Conservation (phyloP, 176 grass and related monocot genomes). For the Oryza brachyantha region DNA sequence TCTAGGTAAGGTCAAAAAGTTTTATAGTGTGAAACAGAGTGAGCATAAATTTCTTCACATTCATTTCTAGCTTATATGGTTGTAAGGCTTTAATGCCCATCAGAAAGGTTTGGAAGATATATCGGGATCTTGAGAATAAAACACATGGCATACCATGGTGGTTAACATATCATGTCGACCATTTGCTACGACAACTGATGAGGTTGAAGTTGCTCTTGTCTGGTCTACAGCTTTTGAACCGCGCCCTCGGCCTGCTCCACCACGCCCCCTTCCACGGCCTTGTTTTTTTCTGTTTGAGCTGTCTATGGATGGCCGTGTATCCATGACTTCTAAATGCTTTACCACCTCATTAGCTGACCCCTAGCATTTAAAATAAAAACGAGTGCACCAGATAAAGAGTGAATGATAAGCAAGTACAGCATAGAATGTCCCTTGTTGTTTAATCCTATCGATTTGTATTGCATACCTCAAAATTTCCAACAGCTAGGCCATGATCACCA, state of each 20-base stretch:
- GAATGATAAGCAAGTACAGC: not conserved
- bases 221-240: conserved; percentile 72
- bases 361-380: conserved; percentile 45
- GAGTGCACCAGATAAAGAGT: conserved; percentile 6
- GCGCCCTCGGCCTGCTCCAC: conserved; percentile 64
- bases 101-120: not conserved
- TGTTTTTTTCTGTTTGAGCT: conserved; percentile 73
- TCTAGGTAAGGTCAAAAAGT: too few species aligned
- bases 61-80: not conserved
- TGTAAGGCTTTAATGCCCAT: not conserved
- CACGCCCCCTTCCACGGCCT: conserved; percentile 83
- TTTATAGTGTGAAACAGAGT: too few species aligned
- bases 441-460: not conserved
- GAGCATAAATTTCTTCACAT: not conserved
- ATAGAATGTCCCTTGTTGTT: not conserved
- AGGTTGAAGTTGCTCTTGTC: conserved; percentile 36
- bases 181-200: conserved; percentile 50
- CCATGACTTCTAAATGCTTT: conserved; percentile 52
- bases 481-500: conserved; percentile 31
- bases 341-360: conserved; percentile 51
- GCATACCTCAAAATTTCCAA: conserved; percentile 65
- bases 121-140: not conserved
- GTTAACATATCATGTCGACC: conserved; percentile 71
- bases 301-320: conserved; percentile 45
- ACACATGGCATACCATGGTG: conserved; percentile 42